Evolutionary conservation across 2,329 filamentous ascomycete species (phyloP), one percentile per base, ranked within the genome.

Genomic region (Hypoxylon sp.): DNA sequence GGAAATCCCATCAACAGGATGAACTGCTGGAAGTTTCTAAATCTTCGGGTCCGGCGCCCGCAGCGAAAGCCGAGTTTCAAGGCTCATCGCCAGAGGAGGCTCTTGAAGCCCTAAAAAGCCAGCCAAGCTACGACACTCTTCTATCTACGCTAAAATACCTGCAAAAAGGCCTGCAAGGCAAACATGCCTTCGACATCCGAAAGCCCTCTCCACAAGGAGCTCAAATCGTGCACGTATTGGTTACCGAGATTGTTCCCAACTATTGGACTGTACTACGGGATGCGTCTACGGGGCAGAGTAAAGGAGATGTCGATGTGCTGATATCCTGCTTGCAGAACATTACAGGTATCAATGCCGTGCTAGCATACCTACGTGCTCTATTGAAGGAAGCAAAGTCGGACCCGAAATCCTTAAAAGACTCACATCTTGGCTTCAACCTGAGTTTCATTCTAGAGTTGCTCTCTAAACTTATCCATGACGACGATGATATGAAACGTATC

Each of bases 241-340:
- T 96, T 63, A 89, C 86, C 14, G 87, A 89, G 30, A 94, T 91
- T 25, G 82, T 93, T 6, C 91, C 92, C 1, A 92, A 94, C 74
- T 97, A 95, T 78, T 98, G 96, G 95, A 75, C 83, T 2, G 73
- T 88, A 7, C 74, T 95, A 14, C 79, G 82, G 37, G 84, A 86
- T 61, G 80, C 79, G n/a, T 76, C 74, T 2, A 29, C 75, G 55
- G 29, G 37, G 25, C 64, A 57, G 19, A 71, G 62, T 52, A 71
- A 77, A 70, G 72, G 71, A 23, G 84, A 85, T 39, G 71, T 82
- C 0, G 77, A 79, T 41, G 77, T 86, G 1, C 79, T 98, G 14
- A 71, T 92, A 0, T 77, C 79, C 63, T 92, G 89, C 73, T 80
- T 99, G 4, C 85, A 84, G 61, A 97, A 89, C 74, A 82, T 96